A percentile compares a stretch with the other conserved stretches of the same genome.
These are phyloP conservation scores for Miscanthus lutarioriparius DNA, from an alignment of 176 grass and related monocot species.

Conservation along the genomic window DNA sequence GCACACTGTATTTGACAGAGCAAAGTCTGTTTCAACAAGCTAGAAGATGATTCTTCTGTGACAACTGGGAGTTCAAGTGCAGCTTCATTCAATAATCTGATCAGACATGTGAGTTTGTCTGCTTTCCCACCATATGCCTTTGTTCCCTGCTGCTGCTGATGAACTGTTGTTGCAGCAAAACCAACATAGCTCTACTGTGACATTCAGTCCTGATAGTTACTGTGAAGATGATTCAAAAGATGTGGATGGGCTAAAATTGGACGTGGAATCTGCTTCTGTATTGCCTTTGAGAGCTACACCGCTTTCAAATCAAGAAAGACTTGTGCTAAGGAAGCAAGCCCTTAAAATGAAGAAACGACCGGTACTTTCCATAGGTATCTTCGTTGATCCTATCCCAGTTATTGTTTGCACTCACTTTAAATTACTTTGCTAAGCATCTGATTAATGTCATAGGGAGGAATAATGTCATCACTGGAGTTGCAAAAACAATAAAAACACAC, in stretches of 20 bases:
- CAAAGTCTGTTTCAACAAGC: slow-evolving; percentile 10
- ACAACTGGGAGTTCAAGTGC: slow-evolving; percentile 4
- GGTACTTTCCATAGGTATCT: slow-evolving; percentile 75
- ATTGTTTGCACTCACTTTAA: not conserved
- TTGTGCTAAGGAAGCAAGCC: slow-evolving; percentile 88
- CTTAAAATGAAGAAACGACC: slow-evolving; percentile 79
- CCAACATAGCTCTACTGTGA: slow-evolving; percentile 36
- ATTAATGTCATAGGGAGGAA: slow-evolving; percentile 69
- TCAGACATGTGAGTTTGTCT: slow-evolving; percentile 46
- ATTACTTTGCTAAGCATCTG: slow-evolving; percentile 28
- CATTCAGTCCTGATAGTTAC: slow-evolving; percentile 17
- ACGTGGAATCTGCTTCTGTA: slow-evolving; percentile 32
- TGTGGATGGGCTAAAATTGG: slow-evolving; percentile 17
- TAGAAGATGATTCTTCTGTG: slow-evolving; percentile 7
- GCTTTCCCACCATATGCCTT: not conserved
- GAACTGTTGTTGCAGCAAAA: slow-evolving; percentile 46
- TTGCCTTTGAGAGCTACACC: slow-evolving; percentile 50
- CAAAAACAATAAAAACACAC: slow-evolving; percentile 89
- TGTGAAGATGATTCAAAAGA: slow-evolving; percentile 25
- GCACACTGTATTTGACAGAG: slow-evolving; percentile 37
- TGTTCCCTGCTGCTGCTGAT: slow-evolving; percentile 25
- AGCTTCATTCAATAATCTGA: slow-evolving; percentile 24
- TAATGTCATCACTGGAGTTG: slow-evolving; percentile 76
- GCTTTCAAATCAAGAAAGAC: slow-evolving; percentile 91
- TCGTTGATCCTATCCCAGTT: slow-evolving; percentile 8